A percentile compares a stretch with the other conserved stretches of the same genome.
phyloP scores from a whole-genome alignment of 768 basidiomycete species.

The Boletus tomentosulus region DNA sequence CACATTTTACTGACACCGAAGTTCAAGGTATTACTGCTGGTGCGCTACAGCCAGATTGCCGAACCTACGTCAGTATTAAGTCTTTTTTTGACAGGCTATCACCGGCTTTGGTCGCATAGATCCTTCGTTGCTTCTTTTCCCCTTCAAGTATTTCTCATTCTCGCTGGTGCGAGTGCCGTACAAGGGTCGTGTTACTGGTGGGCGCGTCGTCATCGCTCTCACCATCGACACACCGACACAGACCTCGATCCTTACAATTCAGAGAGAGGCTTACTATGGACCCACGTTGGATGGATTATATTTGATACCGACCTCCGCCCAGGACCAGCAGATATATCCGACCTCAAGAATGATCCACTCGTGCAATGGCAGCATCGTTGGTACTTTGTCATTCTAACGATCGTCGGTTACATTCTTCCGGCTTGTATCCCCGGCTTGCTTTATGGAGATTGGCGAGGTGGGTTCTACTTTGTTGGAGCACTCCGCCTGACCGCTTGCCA shows the following conservation, averaged over 20 bases:
- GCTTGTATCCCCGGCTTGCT: constrained; percentile 62
- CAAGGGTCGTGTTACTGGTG: constrained; percentile 89
- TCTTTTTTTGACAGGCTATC: constrained; percentile 51
- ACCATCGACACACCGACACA: constrained; percentile 83
- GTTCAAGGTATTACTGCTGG: constrained; percentile 50
- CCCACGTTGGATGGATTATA: constrained; percentile 83
- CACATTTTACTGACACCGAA: constrained; percentile 11
- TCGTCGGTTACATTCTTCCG: constrained; percentile 73
- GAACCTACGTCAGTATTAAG: not conserved
- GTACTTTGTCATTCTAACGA: constrained; percentile 58
- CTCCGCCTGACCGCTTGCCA: constrained; percentile 71
- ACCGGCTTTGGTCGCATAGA: constrained; percentile 83
- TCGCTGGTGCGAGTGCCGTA: constrained; percentile 77
- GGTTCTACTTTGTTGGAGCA: constrained; percentile 72
- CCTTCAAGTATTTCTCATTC: constrained; percentile 65
- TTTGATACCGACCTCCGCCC: constrained; percentile 68
- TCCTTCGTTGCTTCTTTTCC: constrained; percentile 74
- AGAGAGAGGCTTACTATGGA: constrained; percentile 72
- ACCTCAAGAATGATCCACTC: constrained; percentile 64
- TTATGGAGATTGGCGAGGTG: constrained; percentile 76
- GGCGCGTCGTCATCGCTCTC: constrained; percentile 78
- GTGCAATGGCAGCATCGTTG: constrained; percentile 75
- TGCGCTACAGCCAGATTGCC: constrained; percentile 10
- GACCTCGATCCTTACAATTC: constrained; percentile 84
- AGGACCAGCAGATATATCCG: constrained; percentile 70